Evolutionary conservation across 2,329 filamentous ascomycete genomes (phyloP), one percentile per base, ranked within the genome.

Genomic region (Knoxdaviesia capensis): DNA sequence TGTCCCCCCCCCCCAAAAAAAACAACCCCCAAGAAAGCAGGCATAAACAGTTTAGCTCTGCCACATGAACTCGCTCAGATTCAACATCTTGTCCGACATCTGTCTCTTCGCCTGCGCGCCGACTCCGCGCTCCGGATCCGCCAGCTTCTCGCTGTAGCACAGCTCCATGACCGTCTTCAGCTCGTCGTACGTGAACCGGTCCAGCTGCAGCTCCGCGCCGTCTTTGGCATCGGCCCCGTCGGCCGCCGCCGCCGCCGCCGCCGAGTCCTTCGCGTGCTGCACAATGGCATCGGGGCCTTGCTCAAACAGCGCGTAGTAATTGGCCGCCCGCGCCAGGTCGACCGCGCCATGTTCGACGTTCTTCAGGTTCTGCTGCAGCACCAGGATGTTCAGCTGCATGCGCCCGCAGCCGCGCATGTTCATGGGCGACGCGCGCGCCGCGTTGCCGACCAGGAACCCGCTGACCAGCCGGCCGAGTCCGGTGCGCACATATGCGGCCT

Each of bases 311-410:
- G 69, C 67, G 53, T 77, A 87, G 60, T 80, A 88, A 45, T 71
- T 68, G 20, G 73, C 69, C 1, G 78, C 72, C 34, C 72, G 63
- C 4, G 66, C 65, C 31, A 88, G 64, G 44, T 71, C 68, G 3
- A 82, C 77, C 20, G 20, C 20, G 6, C 70, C 71, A 2, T 72
- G 66, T 57, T 90, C 85, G 42, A 98, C 78, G 49, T 93, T 93
- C 63, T 94, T 94, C 43, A 98, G 73, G 52, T 94, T 94, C 56
- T 98, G 90, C 60, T 96, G 88, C 41, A 98, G 65, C 36, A 98
- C 90, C 29, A 94, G 69, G 40, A 94, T 85, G 56, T 98, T 94
- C 52, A 96, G 74, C 56, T 45, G 80, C 74, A 98, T 86, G 34
- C 86, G 74, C n/a, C 77, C 75, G 45, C 79, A 83, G 36, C 90